Base-by-base conservation (phyloP, 441 rosid genomes). In the Francoa sonchifolia region DNA sequence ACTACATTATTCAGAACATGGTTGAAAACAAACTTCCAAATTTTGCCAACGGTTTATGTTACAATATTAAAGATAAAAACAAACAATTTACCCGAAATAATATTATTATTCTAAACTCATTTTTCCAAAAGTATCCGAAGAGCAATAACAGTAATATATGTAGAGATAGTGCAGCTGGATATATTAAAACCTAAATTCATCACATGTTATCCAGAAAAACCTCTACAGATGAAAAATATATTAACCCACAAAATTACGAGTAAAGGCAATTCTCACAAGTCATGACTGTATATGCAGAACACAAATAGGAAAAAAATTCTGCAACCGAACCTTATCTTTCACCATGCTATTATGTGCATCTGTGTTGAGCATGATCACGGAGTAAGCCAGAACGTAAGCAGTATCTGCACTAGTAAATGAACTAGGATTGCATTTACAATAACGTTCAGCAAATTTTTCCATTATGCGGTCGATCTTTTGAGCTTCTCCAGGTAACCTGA, bases 371-470 rank as follows among this genome's bases (percentile, higher is more conserved):
- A 90, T 19, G 57, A 90, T 90, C 52, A 90, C 99, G 28, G 99
- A 90, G 67, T 90, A 90, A 22, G 99, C 99, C 50, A 90, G 96
- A 53, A 90, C 96, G 62, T 90, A 90, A 35, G 99, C 96, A 45
- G 99, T 86, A 58, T 90, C 95, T 30, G 99, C 99, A 54, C 94
- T 90, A 19, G 83, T 73, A 63, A 90, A 90, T 46, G 96, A 76
- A 63, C 58, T 75, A 23, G 95, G 92, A 66, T 78, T 83, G 76
- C 99, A 83, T 80, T 80, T 86, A 60, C 96, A 86, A 59, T 66
- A 90, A 62, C 95, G 95, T 61, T 86, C 99, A 27, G 96, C 99
- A 64, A 86, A 90, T 73, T 90, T 90, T 59, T 86, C 96, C 96
- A 90, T 82, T 47, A 90, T 77, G 53, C 96, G 95, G 61, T 86